phyloP scores from a whole-genome alignment of 2,329 filamentous ascomycete species.

The Trichoderma guizhouense region DNA sequence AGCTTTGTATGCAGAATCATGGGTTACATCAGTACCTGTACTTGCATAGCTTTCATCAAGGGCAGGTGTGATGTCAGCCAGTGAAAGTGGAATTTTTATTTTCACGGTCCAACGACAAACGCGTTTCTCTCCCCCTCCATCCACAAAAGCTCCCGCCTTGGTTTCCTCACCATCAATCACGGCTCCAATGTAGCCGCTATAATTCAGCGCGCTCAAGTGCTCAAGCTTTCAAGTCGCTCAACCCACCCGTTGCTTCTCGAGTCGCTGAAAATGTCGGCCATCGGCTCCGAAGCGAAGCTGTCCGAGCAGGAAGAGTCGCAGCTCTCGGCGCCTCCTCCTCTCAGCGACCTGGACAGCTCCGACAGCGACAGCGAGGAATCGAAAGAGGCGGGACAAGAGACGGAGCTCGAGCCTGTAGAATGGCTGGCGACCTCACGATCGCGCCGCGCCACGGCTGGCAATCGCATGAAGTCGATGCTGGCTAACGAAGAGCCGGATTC shows the following conservation, averaged over 20 bases:
- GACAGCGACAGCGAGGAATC: conserved; percentile 29
- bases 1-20: rapidly evolving
- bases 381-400: conserved; percentile 16
- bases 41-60: neutral
- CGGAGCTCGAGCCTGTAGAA: conserved; percentile 45
- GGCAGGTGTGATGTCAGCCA: neutral
- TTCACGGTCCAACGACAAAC: conserved; percentile 4
- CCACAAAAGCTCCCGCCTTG: neutral
- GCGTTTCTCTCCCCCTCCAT: conserved; percentile 9
- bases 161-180: neutral
- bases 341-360: conserved; percentile 20
- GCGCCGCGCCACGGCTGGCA: conserved; percentile 78
- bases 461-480: conserved; percentile 75
- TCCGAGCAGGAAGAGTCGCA: conserved; percentile 34
- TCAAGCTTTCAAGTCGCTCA: neutral
- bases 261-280: conserved; percentile 20
- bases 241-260: neutral
- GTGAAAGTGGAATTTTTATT: neutral
- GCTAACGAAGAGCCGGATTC: conserved; percentile 68
- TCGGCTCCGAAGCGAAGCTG: conserved; percentile 30
- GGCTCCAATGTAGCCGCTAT: conserved; percentile 11
- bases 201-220: neutral
- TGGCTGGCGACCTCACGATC: conserved; percentile 71
- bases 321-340: conserved; percentile 28
- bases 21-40: neutral